phyloP scores from a whole-genome alignment of 2,329 filamentous ascomycete genomes.

The Cryphonectria radicalis region DNA sequence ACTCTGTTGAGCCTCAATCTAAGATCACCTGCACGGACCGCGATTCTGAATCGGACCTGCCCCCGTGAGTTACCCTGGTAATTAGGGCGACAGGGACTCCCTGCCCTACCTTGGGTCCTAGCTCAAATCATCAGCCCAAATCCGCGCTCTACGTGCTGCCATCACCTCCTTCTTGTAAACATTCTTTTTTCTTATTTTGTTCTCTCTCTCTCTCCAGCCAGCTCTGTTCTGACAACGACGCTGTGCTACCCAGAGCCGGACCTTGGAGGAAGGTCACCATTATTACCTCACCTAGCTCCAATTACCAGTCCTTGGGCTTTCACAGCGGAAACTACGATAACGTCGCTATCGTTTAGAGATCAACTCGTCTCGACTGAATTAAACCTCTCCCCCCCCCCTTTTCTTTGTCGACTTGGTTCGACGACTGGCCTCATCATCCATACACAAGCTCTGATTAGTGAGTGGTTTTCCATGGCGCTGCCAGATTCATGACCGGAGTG shows the following conservation, averaged over 20 bases:
- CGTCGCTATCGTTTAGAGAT: not conserved
- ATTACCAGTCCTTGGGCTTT: not conserved
- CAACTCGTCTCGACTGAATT: not conserved
- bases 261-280: not conserved
- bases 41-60: slow-evolving; percentile 18
- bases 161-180: slow-evolving; percentile 21
- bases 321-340: not conserved
- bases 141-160: slow-evolving; percentile 21
- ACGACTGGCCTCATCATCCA: not conserved
- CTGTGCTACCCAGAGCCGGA: slow-evolving; percentile 2
- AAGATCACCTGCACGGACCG: slow-evolving; percentile 19
- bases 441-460: not conserved
- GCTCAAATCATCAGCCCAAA: slow-evolving; percentile 5
- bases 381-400: not conserved
- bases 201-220: slow-evolving; percentile 1
- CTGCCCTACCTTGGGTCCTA: slow-evolving; percentile 9
- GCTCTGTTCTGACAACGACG: slow-evolving; percentile 4
- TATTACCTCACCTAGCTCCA: not conserved
- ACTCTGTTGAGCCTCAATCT: slow-evolving; percentile 23
- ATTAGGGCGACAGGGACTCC: slow-evolving; percentile 22
- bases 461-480: slow-evolving; percentile 25
- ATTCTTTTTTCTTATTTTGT: not conserved
- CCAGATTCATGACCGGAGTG: slow-evolving; percentile 32
- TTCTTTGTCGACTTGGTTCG: not conserved
- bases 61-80: slow-evolving; percentile 22